These are phyloP conservation scores for Colletotrichum navitas DNA, from an alignment of 2,329 filamentous ascomycete species.

Conservation along the genomic window DNA sequence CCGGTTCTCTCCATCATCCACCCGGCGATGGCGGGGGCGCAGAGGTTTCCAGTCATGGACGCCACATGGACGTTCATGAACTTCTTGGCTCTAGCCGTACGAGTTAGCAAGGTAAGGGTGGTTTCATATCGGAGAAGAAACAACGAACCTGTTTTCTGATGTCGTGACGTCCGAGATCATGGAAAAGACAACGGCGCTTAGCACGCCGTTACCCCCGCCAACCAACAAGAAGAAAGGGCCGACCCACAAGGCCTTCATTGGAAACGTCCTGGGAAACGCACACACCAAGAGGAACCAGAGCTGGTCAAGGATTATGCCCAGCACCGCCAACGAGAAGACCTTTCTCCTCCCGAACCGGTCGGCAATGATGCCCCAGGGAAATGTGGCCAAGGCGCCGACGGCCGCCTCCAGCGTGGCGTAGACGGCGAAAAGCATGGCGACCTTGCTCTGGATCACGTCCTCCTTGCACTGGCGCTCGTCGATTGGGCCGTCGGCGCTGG, in stretches of 20 bases:
- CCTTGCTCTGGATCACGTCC: constrained; percentile 51
- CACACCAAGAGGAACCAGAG: constrained; percentile 50
- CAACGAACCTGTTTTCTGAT: constrained; percentile 51
- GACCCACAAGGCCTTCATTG: constrained; percentile 52
- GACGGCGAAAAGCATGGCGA: constrained; percentile 52
- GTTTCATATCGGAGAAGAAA: background rate
- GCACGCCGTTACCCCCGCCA: constrained; percentile 53
- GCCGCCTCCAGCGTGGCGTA: constrained; percentile 48
- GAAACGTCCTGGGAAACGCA: constrained; percentile 50
- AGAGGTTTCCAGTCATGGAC: constrained; percentile 51
- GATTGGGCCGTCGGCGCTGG: constrained; percentile 44
- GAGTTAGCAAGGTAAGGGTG: background rate
- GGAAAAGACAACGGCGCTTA: constrained; percentile 50
- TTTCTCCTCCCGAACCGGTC: constrained; percentile 55
- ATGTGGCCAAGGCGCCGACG: constrained; percentile 49
- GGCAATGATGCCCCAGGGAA: constrained; percentile 55
- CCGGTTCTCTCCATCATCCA: constrained; percentile 51
- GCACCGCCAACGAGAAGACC: constrained; percentile 49
- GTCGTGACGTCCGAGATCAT: constrained; percentile 54
- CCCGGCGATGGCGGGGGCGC: constrained; percentile 53
- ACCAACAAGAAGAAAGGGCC: constrained; percentile 49
- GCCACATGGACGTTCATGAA: constrained; percentile 52
- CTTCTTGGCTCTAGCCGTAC: constrained; percentile 48
- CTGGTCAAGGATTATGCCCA: constrained; percentile 48
- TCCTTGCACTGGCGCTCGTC: constrained; percentile 54